Evolutionary conservation across 2,329 filamentous ascomycete genomes (phyloP), one percentile per base, ranked within the genome.

Genomic region (Claviceps lovelessii): DNA sequence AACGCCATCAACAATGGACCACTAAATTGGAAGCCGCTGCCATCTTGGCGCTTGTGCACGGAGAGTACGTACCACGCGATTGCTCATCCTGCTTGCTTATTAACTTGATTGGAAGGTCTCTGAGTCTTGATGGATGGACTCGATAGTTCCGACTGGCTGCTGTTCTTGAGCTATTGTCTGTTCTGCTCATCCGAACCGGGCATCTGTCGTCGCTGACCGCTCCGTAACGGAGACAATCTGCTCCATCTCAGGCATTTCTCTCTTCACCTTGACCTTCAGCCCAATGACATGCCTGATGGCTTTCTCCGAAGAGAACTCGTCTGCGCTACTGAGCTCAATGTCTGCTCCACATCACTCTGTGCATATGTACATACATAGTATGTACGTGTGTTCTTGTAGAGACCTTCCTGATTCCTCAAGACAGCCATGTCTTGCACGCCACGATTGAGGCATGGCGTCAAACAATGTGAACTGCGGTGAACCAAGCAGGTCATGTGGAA

Each of bases 11-110:
- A 48, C 51, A 54, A 52, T 55, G 53, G 57, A 58, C 58, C 57
- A 56, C 54, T 60, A 53, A 54, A 56, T 55, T 58, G 59, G 57
- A 55, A 59, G 50, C 55, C 35, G 41, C 33, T 58, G 49, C 52
- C 44, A 35, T 49, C 59, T 49, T 55, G 56, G 55, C 58, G 55
- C 55, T 58, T 58, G 49, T 54, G 52, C 57, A 29, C 44, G 51
- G 29, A 46, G 39, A 31, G 52, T 52, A 55, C 57, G 54, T 61
- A 56, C 53, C 56, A 49, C 52, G 53, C 53, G 52, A 54, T 55
- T 47, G 29, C 46, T 47, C 51, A 51, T 55, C 28, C 49, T 49
- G 54, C 37, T 55, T 52, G 35, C 53, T 55, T 1, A 35, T 55
- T 1, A 35, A 19, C 45, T 35, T 52, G 49, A 44, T 33, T 49